These are phyloP conservation scores for Pichia sp. DNA, from an alignment of 1,139 yeast genomes.

Conservation along the genomic window DNA sequence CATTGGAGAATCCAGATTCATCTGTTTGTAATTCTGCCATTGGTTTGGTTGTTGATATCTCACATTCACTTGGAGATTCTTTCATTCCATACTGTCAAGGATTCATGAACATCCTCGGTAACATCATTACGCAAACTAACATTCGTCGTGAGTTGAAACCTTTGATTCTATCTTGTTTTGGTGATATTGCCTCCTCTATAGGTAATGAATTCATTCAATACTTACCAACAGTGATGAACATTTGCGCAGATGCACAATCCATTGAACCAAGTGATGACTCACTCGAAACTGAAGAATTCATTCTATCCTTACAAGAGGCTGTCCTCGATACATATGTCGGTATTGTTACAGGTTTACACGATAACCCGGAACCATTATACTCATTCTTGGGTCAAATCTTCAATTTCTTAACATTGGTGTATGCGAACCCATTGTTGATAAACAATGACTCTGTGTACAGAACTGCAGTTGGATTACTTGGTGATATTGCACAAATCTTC, in stretches of 20 bases:
- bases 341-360: conserved; percentile 78
- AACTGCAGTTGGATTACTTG: conserved; percentile 79
- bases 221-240: conserved; percentile 69
- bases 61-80: conserved; percentile 78
- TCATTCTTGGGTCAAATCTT: conserved; percentile 67
- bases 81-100: conserved; percentile 71
- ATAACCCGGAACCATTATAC: conserved; percentile 55
- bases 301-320: conserved; percentile 68
- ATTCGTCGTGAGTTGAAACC: conserved; percentile 82
- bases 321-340: conserved; percentile 95
- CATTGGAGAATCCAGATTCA: conserved; percentile 74
- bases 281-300: conserved; percentile 71
- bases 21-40: conserved; percentile 84
- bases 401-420: conserved; percentile 55
- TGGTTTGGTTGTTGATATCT: conserved; percentile 93
- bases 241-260: conserved; percentile 53
- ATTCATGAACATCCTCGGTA: conserved; percentile 76
- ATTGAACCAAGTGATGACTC: conserved; percentile 52
- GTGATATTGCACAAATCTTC: conserved; percentile 86
- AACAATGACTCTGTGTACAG: conserved; percentile 43
- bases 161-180: conserved; percentile 86
- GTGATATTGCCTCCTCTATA: conserved; percentile 88
- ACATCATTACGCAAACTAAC: conserved; percentile 54
- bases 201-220: conserved; percentile 72
- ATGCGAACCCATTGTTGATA: conserved; percentile 44